phyloP scores from a whole-genome alignment of 2,329 filamentous ascomycete species.

The Alternaria sp. region DNA sequence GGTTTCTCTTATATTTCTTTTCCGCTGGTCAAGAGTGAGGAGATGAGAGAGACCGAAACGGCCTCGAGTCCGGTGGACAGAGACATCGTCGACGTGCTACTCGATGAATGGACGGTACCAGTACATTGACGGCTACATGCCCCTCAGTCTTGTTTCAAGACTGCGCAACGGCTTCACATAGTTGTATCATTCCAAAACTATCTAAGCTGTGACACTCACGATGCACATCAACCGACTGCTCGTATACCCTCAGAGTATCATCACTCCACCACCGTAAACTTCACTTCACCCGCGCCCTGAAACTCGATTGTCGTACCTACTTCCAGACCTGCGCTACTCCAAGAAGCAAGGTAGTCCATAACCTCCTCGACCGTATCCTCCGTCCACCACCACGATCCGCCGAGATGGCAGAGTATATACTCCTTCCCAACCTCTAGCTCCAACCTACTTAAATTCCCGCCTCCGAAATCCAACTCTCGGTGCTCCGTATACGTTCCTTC shows the following conservation, averaged over 20 bases:
- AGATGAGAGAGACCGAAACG: not conserved
- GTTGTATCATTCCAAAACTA: not conserved
- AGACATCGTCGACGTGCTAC: conserved; percentile 28
- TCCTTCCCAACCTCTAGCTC: conserved; percentile 2
- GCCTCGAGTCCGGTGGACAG: not conserved
- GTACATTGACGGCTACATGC: not conserved
- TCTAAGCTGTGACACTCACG: too few species aligned
- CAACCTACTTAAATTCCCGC: not conserved
- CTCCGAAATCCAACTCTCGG: not conserved
- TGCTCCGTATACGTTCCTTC: not conserved
- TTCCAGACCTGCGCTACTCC: not conserved
- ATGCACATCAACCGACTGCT: not conserved
- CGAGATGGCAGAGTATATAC: conserved; percentile 7
- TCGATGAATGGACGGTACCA: conserved; percentile 24
- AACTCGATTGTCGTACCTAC: not conserved
- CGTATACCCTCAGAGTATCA: not conserved
- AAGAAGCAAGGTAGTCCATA: not conserved
- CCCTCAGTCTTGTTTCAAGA: not conserved
- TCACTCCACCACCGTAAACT: not conserved
- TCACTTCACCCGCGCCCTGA: not conserved
- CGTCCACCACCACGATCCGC: conserved; percentile 7
- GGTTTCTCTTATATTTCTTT: too few species aligned
- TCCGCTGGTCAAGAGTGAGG: too few species aligned
- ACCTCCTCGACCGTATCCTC: conserved; percentile 8
- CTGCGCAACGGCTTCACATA: not conserved